Percentiles rank a stretch among this genome's conserved stretches.
Conservation (phyloP, 2,329 filamentous ascomycete genomes). For the Exophiala dermatitidis region DNA sequence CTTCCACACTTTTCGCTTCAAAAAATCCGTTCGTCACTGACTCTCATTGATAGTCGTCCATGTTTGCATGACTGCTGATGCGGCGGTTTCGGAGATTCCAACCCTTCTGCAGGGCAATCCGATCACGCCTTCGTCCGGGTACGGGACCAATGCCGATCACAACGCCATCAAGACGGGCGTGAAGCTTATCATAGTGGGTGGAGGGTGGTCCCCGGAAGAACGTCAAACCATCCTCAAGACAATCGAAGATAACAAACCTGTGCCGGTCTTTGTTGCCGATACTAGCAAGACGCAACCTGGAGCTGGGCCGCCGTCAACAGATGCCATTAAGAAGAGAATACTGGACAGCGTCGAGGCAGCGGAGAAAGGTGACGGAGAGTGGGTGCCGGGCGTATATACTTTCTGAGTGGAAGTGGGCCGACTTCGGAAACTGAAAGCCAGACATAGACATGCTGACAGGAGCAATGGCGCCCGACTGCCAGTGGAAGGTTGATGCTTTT, state of each 20-base stretch:
- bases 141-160: slow-evolving; percentile 9
- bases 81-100: slow-evolving; percentile 18
- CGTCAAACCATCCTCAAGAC: slow-evolving; percentile 13
- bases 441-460: too few species aligned
- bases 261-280: slow-evolving; percentile 19
- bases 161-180: slow-evolving; percentile 8
- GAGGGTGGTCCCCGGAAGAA: slow-evolving; percentile 11
- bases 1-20: neutral
- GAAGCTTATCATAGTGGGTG: slow-evolving; percentile 17
- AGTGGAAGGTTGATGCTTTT: too few species aligned
- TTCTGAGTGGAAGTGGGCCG: slow-evolving; percentile 2
- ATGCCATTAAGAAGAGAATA: slow-evolving; percentile 18
- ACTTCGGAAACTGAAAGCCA: neutral
- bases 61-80: slow-evolving; percentile 10
- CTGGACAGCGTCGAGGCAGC: slow-evolving; percentile 12
- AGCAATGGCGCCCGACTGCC: too few species aligned
- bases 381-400: slow-evolving; percentile 16
- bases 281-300: slow-evolving; percentile 13
- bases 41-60: slow-evolving; percentile 15
- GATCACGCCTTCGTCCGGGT: slow-evolving; percentile 7
- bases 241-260: slow-evolving; percentile 9
- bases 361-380: slow-evolving; percentile 10
- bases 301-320: slow-evolving; percentile 12
- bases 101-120: slow-evolving; percentile 16
- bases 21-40: neutral